Base-by-base conservation (phyloP, 1,139 yeast species). In the Kazachstania sp. region DNA sequence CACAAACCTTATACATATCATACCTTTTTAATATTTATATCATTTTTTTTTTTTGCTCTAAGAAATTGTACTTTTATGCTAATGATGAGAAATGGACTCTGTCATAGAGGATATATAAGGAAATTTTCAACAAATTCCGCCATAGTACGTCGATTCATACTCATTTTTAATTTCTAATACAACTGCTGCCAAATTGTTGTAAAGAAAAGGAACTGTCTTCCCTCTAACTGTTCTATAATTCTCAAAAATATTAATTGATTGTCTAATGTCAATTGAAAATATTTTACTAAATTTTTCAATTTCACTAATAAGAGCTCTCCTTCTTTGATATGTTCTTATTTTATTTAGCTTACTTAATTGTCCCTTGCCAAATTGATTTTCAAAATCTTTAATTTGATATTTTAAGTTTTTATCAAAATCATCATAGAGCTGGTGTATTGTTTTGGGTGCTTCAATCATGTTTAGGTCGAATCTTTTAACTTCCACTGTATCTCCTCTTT, bases 291-390 rank as follows among this genome's bases (percentile, higher is more conserved):
- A 55, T 37, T 52, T 56, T 26, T 56, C 51, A 28, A 57, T 55
- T 41, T 55, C 60, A 31, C 49, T 49, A n/a, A 54, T 54, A 36
- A 57, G 45, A 30, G 60, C 59, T 28, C 57, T 53, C 34, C 60
- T 49, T 43, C 60, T 49, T 45, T 57, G 60, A 43, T 53, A 56
- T 8, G 60, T 57, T 41, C 60, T 51, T n/a, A 57, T 50, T 44
- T 54, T 56, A 18, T 58, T 54, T 20, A 57, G 42, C 41, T 52
- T 54, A 12, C 56, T 55, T 16, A 56, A 44, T 40, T 54, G 58
- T 6, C 58, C 59, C 39, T 54, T 56, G 8, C 61, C 61, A 43
- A 47, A 54, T 16, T 42, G 48, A 40, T 47, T 49, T 42, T 57
- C 59, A 37, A 55, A 54, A 20, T 53, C 53, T 37, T 50, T 39